Evolutionary conservation across 768 basidiomycete species (phyloP), one percentile per base, ranked within the genome.

Genomic region (Agaricus bisporus): DNA sequence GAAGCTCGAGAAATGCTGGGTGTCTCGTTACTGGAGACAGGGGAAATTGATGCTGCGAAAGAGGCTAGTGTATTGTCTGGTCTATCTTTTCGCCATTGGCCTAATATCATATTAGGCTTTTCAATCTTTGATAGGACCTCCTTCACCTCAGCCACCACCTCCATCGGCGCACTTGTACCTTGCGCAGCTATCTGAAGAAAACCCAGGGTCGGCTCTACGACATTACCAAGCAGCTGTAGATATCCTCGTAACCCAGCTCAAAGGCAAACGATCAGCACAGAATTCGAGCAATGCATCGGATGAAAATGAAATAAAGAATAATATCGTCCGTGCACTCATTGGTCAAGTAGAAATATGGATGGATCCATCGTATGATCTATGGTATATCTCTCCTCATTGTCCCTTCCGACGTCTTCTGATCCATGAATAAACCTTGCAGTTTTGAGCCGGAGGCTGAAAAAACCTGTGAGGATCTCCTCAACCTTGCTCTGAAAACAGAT

Each of bases 331-430:
- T 38, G 91, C 90, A 7, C 76, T 94, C 18, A 77, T 93, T 28
- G 88, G 87, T 7, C 93, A 94, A 78, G 86, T 95, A 22, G 94
- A 95, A 65, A 88, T 95, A 14, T 97, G 93, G 93, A 95, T 97
- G 92, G 89, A 94, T 61, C 88, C 88, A 28, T 77, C 79, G 1
- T 85, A 86, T 59, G 91, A 95, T 74, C 73, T 95, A 47, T 95
- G 93, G 93, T 87, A 61, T 48, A 82, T 29, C 32, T 3, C 3
- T 54, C 7, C 25, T 22, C 17, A 0, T 44, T 25, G 29, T 35
- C n/a, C 26, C 2, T 25, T 26, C 14, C 41, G 18, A 42, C 8
- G 37, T 32, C 5, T 6, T 32, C 37, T 38, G 20, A 41, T 20
- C 14, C 35, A n/a, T 17, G 5, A 14, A 41, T 22, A 22, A 22